These are phyloP conservation scores for Colletotrichum magnum DNA, from an alignment of 2,329 filamentous ascomycete species.

Conservation along the genomic window DNA sequence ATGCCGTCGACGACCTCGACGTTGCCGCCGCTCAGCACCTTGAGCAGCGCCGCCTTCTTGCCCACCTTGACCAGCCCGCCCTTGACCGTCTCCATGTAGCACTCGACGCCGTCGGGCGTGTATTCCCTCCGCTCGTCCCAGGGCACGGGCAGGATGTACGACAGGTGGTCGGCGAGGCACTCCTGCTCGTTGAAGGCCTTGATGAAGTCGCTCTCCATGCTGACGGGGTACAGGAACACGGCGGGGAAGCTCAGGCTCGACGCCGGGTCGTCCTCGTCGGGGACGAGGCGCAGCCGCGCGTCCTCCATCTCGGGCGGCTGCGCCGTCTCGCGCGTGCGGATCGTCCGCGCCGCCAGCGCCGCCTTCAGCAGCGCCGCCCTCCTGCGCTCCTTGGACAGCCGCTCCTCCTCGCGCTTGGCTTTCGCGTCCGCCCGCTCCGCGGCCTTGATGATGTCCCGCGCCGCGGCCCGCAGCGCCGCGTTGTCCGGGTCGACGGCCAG, in stretches of 20 bases:
- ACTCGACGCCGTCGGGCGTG: slow-evolving; percentile 77
- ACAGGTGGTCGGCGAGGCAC: slow-evolving; percentile 81
- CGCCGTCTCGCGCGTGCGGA: slow-evolving; percentile 76
- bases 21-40: slow-evolving; percentile 81
- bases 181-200: slow-evolving; percentile 88
- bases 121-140: slow-evolving; percentile 85
- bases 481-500: slow-evolving; percentile 81
- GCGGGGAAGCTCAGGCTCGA: slow-evolving; percentile 83
- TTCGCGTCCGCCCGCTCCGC: slow-evolving; percentile 68
- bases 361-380: slow-evolving; percentile 74
- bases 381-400: slow-evolving; percentile 66
- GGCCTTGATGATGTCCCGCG: slow-evolving; percentile 73
- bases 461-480: slow-evolving; percentile 73
- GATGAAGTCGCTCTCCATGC: slow-evolving; percentile 89
- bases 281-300: slow-evolving; percentile 77
- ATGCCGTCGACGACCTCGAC: slow-evolving; percentile 91
- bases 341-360: slow-evolving; percentile 78
- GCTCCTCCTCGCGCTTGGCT: slow-evolving; percentile 68
- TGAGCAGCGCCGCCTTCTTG: slow-evolving; percentile 83
- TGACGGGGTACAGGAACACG: slow-evolving; percentile 86
- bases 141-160: slow-evolving; percentile 88
- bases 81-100: slow-evolving; percentile 86
- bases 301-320: slow-evolving; percentile 91
- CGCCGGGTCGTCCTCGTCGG: slow-evolving; percentile 79
- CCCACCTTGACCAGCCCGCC: slow-evolving; percentile 92